Conservation (phyloP, 1,139 yeast species). For the Kurtzmaniella quercitrusa region DNA sequence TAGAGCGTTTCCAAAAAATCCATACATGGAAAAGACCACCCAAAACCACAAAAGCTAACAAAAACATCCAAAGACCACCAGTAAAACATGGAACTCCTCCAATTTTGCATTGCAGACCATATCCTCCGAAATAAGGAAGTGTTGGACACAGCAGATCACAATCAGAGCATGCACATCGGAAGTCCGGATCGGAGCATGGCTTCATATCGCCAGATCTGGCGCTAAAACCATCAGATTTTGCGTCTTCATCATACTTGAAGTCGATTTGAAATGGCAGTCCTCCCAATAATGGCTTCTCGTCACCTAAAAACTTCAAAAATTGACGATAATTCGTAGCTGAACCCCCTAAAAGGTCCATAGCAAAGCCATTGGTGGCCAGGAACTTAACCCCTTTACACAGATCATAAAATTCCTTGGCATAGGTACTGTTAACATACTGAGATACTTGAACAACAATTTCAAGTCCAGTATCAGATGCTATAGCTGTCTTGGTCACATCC, state of each 20-base stretch:
- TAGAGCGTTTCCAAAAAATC: slow-evolving; percentile 14
- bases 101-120: slow-evolving; percentile 44
- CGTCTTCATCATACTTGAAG: slow-evolving; percentile 48
- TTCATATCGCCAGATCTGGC: slow-evolving; percentile 33
- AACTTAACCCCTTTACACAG: slow-evolving; percentile 89
- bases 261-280: slow-evolving; percentile 96
- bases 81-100: slow-evolving; percentile 74
- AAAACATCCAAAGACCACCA: slow-evolving; percentile 51
- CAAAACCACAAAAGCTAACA: slow-evolving; percentile 33
- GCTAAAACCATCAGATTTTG: slow-evolving; percentile 14
- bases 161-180: slow-evolving; percentile 86
- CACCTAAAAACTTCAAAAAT: slow-evolving; percentile 86
- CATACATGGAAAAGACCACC: slow-evolving; percentile 40
- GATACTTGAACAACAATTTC: slow-evolving; percentile 70
- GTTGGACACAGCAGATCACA: slow-evolving; percentile 78
- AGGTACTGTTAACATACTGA: slow-evolving; percentile 53
- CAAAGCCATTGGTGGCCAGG: slow-evolving; percentile 91
- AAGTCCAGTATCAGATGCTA: slow-evolving; percentile 48
- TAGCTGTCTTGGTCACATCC: slow-evolving; percentile 54
- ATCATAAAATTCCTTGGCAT: slow-evolving; percentile 66
- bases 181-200: slow-evolving; percentile 63
- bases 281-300: slow-evolving; percentile 87
- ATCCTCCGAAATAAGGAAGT: slow-evolving; percentile 42
- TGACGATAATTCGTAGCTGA: slow-evolving; percentile 75
- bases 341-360: slow-evolving; percentile 96